phyloP scores from a whole-genome alignment of 768 basidiomycete genomes.

The Tremella fuciformis region DNA sequence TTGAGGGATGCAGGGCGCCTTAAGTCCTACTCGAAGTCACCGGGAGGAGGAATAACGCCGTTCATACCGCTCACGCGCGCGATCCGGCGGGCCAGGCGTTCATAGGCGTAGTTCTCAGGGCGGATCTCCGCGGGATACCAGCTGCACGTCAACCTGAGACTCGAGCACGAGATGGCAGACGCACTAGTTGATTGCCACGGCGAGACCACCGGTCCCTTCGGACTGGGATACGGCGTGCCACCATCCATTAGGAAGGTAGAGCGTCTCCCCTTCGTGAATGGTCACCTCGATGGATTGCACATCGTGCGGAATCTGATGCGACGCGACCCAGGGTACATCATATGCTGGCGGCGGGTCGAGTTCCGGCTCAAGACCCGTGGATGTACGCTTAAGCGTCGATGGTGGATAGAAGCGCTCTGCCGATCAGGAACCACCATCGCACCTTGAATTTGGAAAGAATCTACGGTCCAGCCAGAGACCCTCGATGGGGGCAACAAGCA shows the following conservation, averaged over 20 bases:
- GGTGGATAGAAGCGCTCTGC: constrained; percentile 34
- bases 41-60: constrained; percentile 35
- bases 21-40: constrained; percentile 17
- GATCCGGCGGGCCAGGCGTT: constrained; percentile 26
- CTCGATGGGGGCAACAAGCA: constrained; percentile 83
- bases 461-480: constrained; percentile 76
- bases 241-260: constrained; percentile 92
- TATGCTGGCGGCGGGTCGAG: constrained; percentile 19
- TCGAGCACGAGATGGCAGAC: constrained; percentile 6
- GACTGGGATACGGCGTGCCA: constrained; percentile 82
- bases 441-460: constrained; percentile 19
- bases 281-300: constrained; percentile 68
- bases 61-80: constrained; percentile 27
- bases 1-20: too few species aligned
- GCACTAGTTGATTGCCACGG: constrained; percentile 51
- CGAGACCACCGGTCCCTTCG: constrained; percentile 33
- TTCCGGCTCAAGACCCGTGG: constrained; percentile 8
- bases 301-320: constrained; percentile 51
- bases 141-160: constrained; percentile 10
- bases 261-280: constrained; percentile 67
- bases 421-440: neutral
- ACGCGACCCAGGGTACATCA: constrained; percentile 71
- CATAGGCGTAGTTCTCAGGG: constrained; percentile 33
- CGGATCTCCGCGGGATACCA: constrained; percentile 40
- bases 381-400: constrained; percentile 25